phyloP scores from a whole-genome alignment of 257 asterid genomes.

The Solanum piurae region DNA sequence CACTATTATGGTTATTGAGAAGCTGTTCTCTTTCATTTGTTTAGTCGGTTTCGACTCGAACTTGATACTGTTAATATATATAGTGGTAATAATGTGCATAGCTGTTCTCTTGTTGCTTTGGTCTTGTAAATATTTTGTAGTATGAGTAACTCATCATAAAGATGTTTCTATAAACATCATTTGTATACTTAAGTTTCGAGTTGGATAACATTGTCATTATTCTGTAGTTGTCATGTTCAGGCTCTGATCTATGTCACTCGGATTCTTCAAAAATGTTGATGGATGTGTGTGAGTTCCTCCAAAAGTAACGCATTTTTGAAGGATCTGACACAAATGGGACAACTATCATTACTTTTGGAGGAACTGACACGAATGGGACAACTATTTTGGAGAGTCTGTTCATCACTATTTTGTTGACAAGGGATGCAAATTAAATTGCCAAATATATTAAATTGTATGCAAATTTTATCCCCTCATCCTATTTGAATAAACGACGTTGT shows the following conservation, averaged over 20 bases:
- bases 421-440: background rate
- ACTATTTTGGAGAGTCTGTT: background rate
- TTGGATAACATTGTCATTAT: background rate
- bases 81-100: background rate
- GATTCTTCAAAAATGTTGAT: background rate
- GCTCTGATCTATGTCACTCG: background rate
- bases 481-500: background rate
- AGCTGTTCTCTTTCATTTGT: background rate
- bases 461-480: background rate
- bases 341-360: too few relatives aligned
- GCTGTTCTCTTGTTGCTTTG: background rate
- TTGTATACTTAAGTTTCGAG: background rate
- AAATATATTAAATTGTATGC: background rate
- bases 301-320: background rate
- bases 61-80: background rate
- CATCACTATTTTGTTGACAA: background rate
- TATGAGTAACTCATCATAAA: background rate
- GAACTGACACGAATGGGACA: background rate
- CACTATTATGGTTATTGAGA: background rate
- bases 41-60: background rate
- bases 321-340: background rate
- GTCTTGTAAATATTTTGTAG: background rate
- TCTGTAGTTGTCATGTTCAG: background rate
- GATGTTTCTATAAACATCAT: background rate
- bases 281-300: background rate